Conservation (phyloP, 768 basidiomycete species). For the Clavulina sp. region DNA sequence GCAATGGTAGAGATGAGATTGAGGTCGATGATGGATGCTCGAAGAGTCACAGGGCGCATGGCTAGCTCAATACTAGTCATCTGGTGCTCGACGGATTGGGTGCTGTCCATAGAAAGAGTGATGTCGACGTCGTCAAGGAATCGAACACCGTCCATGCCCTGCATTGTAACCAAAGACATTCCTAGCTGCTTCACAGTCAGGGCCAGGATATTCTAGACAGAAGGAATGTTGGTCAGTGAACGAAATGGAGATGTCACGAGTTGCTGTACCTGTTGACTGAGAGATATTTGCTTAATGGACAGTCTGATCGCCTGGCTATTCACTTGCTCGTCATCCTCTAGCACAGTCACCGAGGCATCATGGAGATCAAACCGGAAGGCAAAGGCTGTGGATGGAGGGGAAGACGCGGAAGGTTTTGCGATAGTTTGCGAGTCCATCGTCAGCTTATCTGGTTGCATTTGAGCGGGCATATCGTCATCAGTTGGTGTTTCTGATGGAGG, state of each 20-base stretch:
- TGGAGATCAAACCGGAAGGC: slow-evolving; percentile 72
- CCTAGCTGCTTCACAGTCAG: slow-evolving; percentile 67
- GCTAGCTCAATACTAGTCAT: slow-evolving; percentile 73
- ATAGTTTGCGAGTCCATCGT: slow-evolving; percentile 1
- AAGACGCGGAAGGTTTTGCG: neutral
- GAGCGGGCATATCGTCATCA: slow-evolving; percentile 4
- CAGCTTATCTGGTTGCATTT: slow-evolving; percentile 9
- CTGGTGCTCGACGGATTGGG: slow-evolving; percentile 48
- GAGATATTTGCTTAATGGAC: slow-evolving; percentile 62
- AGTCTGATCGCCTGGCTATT: slow-evolving; percentile 78
- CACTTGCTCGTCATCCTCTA: slow-evolving; percentile 65
- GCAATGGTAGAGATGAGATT: slow-evolving; percentile 71
- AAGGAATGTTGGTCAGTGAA: neutral
- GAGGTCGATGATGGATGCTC: slow-evolving; percentile 92
- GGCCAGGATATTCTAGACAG: slow-evolving; percentile 61
- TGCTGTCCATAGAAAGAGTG: slow-evolving; percentile 71
- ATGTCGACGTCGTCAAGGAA: slow-evolving; percentile 88
- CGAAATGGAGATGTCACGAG: neutral
- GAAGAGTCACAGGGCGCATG: slow-evolving; percentile 68
- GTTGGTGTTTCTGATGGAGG: slow-evolving; percentile 7
- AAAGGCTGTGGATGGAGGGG: slow-evolving; percentile 18
- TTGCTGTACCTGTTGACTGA: slow-evolving; percentile 69
- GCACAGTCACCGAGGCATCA: slow-evolving; percentile 70
- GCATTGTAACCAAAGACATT: slow-evolving; percentile 87
- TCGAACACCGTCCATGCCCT: slow-evolving; percentile 61